Base-by-base conservation (phyloP, 2,329 filamentous ascomycete species). In the Phyllosticta citriasiana region DNA sequence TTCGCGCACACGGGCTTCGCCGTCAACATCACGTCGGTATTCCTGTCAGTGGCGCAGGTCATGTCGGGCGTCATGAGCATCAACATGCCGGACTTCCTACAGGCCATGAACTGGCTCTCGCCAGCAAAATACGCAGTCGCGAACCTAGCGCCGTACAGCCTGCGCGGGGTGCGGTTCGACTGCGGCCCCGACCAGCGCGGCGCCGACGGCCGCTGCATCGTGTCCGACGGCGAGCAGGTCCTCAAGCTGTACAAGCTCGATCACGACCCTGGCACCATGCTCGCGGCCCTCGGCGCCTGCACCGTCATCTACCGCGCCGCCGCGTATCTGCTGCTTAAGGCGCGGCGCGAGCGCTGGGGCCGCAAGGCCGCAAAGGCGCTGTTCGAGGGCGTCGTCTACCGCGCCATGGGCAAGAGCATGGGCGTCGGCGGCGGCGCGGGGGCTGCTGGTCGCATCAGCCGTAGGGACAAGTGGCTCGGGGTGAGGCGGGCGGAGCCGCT, bases 1-100 rank as follows among this genome's bases (percentile, higher is more conserved):
- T 88, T 91, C 70, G 75, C 76, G 35, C 88, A 91, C 68, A 88
- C 87, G 0, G 88, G 88, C 1, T 91, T 91, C 70, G 87, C 88
- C 0, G 83, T 91, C 62, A 90, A 89, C 66, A 74, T 89, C 61
- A 89, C 87, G 65, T 85, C 82, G 0, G 80, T 89, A 52, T 78
- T 91, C 19, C 77, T 92, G 3, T 85, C 84, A 0, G 81, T 92
- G 7, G 85, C 87, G 0, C 86, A 87, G 66, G 82, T 85, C 68
- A 88, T 91, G 80, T 82, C 82, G 0, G 88, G 88, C 0, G 78
- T 91, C 35, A 81, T 91, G 71, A 88, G 84, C 61, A 85, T 90
- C 65, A 76, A 86, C 66, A 85, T 91, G 75, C 87, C 88, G 1
- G 67, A 71, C 2, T 81, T 90, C 16, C 82, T 91, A 55, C 77